phyloP scores from a whole-genome alignment of 352 stramenopile species.

The Globisporangium apiculatum region DNA sequence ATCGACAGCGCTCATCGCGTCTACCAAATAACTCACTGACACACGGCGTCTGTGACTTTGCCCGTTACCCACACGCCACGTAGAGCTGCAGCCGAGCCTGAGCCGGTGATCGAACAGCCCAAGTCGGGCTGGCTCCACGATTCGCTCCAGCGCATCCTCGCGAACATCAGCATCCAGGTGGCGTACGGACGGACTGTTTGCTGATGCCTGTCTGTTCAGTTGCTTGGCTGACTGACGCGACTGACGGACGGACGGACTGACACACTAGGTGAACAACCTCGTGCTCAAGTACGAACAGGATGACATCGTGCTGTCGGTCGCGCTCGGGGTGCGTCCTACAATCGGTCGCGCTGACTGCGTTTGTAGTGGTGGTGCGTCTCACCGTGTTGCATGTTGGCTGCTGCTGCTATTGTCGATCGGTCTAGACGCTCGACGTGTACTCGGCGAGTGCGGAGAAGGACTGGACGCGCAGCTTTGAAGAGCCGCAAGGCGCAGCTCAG shows the following conservation, averaged over 20 bases:
- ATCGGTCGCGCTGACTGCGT: background rate
- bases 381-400: background rate
- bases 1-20: no score
- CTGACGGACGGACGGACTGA: background rate
- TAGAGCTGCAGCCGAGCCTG: slow-evolving; percentile 8
- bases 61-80: background rate
- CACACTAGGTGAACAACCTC: slow-evolving; percentile 70
- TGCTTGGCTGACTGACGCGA: background rate
- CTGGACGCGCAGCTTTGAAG: slow-evolving; percentile 64
- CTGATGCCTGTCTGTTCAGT: background rate
- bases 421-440: slow-evolving; percentile 69
- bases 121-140: slow-evolving; percentile 80
- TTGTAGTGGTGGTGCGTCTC: background rate
- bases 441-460: slow-evolving; percentile 48
- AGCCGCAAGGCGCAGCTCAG: slow-evolving; percentile 39
- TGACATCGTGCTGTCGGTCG: slow-evolving; percentile 79
- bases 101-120: slow-evolving; percentile 60
- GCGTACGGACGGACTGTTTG: background rate
- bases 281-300: slow-evolving; percentile 87
- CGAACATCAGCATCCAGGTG: slow-evolving; percentile 77
- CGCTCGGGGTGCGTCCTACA: slow-evolving; percentile 47
- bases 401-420: background rate
- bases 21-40: no score
- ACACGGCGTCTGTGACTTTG: no score
- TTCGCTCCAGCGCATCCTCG: slow-evolving; percentile 71